phyloP scores from a whole-genome alignment of 148 eudicot genomes.

The Diospyros kaki region DNA sequence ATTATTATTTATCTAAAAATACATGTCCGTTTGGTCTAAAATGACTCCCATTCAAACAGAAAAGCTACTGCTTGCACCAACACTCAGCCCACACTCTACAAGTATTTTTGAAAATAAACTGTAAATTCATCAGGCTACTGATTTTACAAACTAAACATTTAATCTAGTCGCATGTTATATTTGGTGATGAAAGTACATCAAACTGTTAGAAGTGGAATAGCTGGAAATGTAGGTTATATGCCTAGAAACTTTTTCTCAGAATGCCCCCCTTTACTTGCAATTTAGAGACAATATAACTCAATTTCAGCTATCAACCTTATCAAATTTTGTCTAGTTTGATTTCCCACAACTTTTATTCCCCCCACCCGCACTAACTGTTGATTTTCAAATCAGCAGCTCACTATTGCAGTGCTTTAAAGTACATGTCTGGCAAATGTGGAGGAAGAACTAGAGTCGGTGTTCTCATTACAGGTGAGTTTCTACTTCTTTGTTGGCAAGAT shows the following conservation, averaged over 20 bases:
- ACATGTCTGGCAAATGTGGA: conserved; percentile 28
- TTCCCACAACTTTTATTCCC: background rate
- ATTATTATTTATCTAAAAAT: background rate
- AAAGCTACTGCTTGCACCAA: background rate
- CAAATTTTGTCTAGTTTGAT: background rate
- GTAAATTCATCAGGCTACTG: background rate
- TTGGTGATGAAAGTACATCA: background rate
- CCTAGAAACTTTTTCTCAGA: background rate
- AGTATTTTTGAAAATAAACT: background rate
- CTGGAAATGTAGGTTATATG: background rate
- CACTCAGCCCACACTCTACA: background rate
- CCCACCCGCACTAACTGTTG: background rate
- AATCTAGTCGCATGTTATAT: background rate
- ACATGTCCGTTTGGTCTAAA: background rate
- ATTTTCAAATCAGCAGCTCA: conserved; percentile 31
- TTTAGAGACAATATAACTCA: background rate
- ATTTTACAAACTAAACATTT: background rate
- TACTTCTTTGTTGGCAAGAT: background rate
- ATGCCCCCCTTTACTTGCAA: background rate
- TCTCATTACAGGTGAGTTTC: conserved; percentile 67
- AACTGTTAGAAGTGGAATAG: background rate
- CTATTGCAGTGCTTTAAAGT: conserved; percentile 25
- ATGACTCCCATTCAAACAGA: background rate
- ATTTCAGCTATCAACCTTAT: background rate
- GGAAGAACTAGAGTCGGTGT: conserved; percentile 32